phyloP scores from a whole-genome alignment of 106 monocot genomes.

The Amphibolis antarctica region DNA sequence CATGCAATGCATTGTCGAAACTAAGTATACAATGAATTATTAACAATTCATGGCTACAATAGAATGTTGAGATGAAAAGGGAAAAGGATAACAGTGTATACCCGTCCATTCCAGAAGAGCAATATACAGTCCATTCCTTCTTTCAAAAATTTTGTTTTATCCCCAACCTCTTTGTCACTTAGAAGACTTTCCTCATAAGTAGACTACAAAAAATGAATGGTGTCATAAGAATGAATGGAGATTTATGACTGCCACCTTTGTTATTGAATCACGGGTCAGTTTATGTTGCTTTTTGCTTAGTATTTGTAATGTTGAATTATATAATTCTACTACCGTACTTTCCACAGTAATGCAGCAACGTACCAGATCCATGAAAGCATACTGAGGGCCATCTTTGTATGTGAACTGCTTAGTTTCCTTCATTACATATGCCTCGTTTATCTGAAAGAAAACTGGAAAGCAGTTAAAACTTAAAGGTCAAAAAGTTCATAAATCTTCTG shows the following conservation, averaged over 20 bases:
- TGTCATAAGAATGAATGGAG: neutral
- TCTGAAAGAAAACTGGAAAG: constrained; percentile 16
- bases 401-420: constrained; percentile 91
- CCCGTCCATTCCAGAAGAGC: constrained; percentile 90
- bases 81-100: constrained; percentile 17
- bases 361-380: constrained; percentile 96
- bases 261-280: too few relatives aligned
- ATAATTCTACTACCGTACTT: too few relatives aligned
- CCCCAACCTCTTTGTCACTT: constrained; percentile 64
- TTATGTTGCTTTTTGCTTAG: too few relatives aligned
- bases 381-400: constrained; percentile 84
- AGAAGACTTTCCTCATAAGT: constrained; percentile 79
- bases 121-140: constrained; percentile 85
- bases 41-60: neutral
- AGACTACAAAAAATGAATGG: constrained; percentile 23
- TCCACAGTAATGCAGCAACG: neutral
- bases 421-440: constrained; percentile 55
- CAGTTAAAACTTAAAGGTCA: neutral
- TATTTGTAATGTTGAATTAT: too few relatives aligned
- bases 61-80: neutral
- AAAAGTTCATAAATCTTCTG: neutral
- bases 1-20: neutral
- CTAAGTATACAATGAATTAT: neutral
- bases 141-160: constrained; percentile 79
- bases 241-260: neutral